These are phyloP conservation scores for Erodium texanum DNA, from an alignment of 441 rosid genomes.

Conservation along the genomic window DNA sequence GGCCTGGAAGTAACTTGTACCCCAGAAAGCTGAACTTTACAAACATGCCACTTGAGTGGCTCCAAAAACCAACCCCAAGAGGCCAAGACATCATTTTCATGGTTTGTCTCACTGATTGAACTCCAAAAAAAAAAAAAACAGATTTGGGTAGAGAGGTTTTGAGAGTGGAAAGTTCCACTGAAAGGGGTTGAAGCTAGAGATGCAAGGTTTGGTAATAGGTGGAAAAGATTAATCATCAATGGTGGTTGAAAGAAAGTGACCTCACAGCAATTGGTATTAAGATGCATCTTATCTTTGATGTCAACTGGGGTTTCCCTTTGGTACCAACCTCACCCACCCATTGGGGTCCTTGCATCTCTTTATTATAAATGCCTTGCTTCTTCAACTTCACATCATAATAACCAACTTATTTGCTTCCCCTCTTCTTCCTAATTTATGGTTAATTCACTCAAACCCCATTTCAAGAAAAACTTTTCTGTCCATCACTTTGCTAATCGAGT, in stretches of 20 bases:
- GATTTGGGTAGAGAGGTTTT: not conserved
- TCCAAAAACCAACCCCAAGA: too few species aligned
- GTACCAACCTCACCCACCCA: constrained; percentile 9
- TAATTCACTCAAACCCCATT: not conserved
- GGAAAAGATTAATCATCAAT: not conserved
- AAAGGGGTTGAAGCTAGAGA: not conserved
- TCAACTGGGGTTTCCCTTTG: not conserved
- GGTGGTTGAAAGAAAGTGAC: constrained; percentile 6
- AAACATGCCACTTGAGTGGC: too few species aligned
- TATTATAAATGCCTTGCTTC: constrained; percentile 6
- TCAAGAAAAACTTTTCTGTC: not conserved
- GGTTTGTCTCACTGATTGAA: not conserved
- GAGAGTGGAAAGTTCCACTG: not conserved
- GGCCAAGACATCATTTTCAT: not conserved
- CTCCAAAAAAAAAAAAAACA: not conserved
- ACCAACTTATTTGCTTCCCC: not conserved
- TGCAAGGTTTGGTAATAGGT: constrained; percentile 1
- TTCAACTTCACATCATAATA: not conserved
- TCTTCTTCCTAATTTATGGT: too few species aligned
- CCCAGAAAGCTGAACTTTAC: too few species aligned
- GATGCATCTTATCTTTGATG: not conserved
- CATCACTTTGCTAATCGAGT: not conserved
- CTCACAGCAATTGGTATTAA: not conserved
- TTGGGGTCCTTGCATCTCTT: constrained; percentile 4
- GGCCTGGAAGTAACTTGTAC: too few species aligned